Evolutionary conservation across 1,139 yeast species (phyloP).

Genomic region (Candida sp.): DNA sequence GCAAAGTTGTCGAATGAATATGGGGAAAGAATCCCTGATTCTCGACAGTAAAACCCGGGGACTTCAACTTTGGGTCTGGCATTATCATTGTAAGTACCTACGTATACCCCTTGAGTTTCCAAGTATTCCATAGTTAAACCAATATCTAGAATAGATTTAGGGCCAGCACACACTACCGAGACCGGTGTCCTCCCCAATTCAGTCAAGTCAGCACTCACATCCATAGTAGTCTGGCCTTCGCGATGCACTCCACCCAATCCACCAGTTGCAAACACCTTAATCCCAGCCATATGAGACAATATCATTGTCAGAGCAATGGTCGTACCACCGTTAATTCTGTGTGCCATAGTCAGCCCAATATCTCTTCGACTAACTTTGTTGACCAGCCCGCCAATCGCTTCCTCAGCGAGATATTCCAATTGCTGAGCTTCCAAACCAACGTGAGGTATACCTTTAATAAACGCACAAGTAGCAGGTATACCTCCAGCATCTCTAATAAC

Average conservation of each 20-base stretch:
- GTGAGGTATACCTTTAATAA: slow-evolving; percentile 64
- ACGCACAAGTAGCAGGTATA: slow-evolving; percentile 85
- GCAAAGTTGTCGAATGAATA: slow-evolving; percentile 50
- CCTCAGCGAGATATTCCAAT: slow-evolving; percentile 48
- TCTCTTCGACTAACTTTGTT: slow-evolving; percentile 80
- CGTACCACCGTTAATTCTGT: slow-evolving; percentile 72
- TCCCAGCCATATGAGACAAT: slow-evolving; percentile 70
- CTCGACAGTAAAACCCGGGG: slow-evolving; percentile 85
- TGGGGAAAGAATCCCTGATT: slow-evolving; percentile 73
- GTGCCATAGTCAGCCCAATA: slow-evolving; percentile 70
- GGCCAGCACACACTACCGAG: slow-evolving; percentile 89
- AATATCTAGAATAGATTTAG: slow-evolving; percentile 81
- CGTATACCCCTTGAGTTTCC: slow-evolving; percentile 82
- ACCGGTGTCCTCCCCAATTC: slow-evolving; percentile 83
- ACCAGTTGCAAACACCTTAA: slow-evolving; percentile 87
- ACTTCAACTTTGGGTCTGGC: slow-evolving; percentile 30
- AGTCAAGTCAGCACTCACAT: slow-evolving; percentile 82
- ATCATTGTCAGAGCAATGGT: slow-evolving; percentile 92
- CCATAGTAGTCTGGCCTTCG: slow-evolving; percentile 73
- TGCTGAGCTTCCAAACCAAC: slow-evolving; percentile 59
- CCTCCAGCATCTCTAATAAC: slow-evolving; percentile 63
- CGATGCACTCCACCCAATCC: slow-evolving; percentile 93
- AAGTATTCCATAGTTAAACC: slow-evolving; percentile 79
- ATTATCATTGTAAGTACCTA: slow-evolving; percentile 46
- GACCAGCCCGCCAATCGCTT: slow-evolving; percentile 22